Conservation (phyloP, 2,329 filamentous ascomycete species). For the Xylogone sp. region DNA sequence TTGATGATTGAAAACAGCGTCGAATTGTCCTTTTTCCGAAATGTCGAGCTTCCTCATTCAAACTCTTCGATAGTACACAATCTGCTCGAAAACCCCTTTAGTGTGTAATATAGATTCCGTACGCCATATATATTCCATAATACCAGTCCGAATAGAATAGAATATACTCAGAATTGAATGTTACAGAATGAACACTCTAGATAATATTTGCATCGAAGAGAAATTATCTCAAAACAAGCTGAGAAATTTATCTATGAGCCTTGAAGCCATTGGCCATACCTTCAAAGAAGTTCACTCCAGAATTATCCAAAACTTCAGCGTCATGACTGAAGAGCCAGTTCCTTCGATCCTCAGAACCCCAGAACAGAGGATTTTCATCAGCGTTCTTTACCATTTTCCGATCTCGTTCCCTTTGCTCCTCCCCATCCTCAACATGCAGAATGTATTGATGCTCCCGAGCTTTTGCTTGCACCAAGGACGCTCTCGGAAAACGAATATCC, state of each 20-base stretch:
- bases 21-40: not conserved
- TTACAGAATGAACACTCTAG: not conserved
- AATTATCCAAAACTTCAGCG: slow-evolving; percentile 1
- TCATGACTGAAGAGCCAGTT: slow-evolving; percentile 1
- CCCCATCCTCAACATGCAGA: slow-evolving; percentile 48
- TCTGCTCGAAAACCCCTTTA: too few relatives aligned
- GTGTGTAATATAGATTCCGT: not conserved
- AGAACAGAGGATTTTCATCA: slow-evolving; percentile 1
- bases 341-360: slow-evolving; percentile 1
- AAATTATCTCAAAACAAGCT: not conserved
- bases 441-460: slow-evolving; percentile 41
- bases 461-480: slow-evolving; percentile 37
- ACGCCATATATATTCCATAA: too few relatives aligned
- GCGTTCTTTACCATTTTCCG: slow-evolving; percentile 5
- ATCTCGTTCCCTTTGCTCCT: slow-evolving; percentile 53
- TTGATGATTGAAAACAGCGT: too few relatives aligned
- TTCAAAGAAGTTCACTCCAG: not conserved
- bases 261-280: not conserved
- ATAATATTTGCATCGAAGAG: too few relatives aligned
- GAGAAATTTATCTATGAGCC: not conserved
- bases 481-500: slow-evolving; percentile 28
- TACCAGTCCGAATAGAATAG: too few relatives aligned
- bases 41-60: too few relatives aligned
- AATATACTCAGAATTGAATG: too few relatives aligned
- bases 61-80: too few relatives aligned